Base-by-base conservation (phyloP, 2,329 filamentous ascomycete species). In the Penicillium sp. region DNA sequence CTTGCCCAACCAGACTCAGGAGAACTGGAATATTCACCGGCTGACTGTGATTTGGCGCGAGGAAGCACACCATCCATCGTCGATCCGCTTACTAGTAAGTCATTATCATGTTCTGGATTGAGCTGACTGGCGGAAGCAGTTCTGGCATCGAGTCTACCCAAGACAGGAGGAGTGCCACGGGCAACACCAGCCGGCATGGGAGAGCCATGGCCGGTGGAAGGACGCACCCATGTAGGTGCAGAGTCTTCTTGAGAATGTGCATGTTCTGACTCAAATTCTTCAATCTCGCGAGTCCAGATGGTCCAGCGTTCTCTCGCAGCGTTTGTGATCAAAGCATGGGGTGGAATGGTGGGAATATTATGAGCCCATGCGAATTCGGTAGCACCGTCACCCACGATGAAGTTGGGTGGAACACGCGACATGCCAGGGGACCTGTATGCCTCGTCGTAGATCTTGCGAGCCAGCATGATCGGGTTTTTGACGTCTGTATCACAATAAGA, bases 381-480 rank as follows among this genome's bases (percentile, higher is more conserved):
- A 15, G 94, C 94, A 10, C 94, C 94, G 60, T 89, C 80, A 31
- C 90, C 90, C 10, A 95, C 89, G 1, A 99, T 81, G 23, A 96
- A 84, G 64, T 96, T 97, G 9, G 94, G 94, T 8, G 95, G 92
- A 4, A 99, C 91, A 51, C 94, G 86, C 49, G 89, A 85, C 46
- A 97, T 81, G 7, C 90, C 89, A n/a, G 97, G 75, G 1, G 88
- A 85, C 52, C 85, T 81, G 45, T 83, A 88, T 52, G 90, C 89
- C 52, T 83, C 81, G 51, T 96, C 88, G 21, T 96, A 84, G 24
- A 99, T 85, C 34, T 89, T 72, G 43, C 93, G 89, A 48, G 94
- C 94, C 6, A 96, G 79, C 7, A 86, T 88, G 34, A 99, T 92
- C 0, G 94, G 94, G 62, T 99, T 99, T 62, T 88, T 92, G 68